phyloP scores from a whole-genome alignment of 208 protist genomes.

The Willaertia magna region DNA sequence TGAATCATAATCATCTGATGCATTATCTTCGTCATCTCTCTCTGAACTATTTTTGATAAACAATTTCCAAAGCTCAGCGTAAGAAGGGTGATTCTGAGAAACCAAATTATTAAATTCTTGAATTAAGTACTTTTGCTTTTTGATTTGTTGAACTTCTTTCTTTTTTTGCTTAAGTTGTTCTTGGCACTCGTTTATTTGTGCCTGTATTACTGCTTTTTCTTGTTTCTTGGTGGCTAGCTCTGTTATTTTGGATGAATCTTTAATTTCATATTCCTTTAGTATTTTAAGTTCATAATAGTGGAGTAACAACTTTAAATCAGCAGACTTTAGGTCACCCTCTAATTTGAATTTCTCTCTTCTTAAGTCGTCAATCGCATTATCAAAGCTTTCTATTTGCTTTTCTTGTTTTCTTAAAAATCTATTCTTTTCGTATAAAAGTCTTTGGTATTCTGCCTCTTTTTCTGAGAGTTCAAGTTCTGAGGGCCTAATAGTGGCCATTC shows the following conservation, averaged over 20 bases:
- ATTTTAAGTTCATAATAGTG: conserved; percentile 83
- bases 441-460: conserved; percentile 17
- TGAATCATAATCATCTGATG: not conserved
- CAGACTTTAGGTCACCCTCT: conserved; percentile 78
- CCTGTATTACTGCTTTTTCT: conserved; percentile 29
- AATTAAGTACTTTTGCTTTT: conserved; percentile 23
- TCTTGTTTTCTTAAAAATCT: conserved; percentile 40
- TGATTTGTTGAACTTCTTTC: conserved; percentile 25
- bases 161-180: conserved; percentile 26
- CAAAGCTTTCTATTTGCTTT: conserved; percentile 49
- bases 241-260: conserved; percentile 36
- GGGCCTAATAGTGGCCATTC: conserved; percentile 6
- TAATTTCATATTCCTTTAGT: conserved; percentile 75
- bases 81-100: conserved; percentile 24
- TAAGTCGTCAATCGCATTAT: conserved; percentile 54
- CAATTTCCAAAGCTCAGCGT: conserved; percentile 29
- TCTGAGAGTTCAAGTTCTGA: conserved; percentile 30
- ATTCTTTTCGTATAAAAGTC: conserved; percentile 49
- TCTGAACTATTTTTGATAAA: conserved; percentile 21
- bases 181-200: conserved; percentile 30
- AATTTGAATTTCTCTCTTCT: conserved; percentile 59
- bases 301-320: conserved; percentile 68
- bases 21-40: conserved; percentile 11
- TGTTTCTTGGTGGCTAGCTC: conserved; percentile 12
- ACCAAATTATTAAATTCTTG: conserved; percentile 33